These are phyloP conservation scores for Paecilomyces sp. DNA, from an alignment of 2,329 filamentous ascomycete genomes.

Conservation along the genomic window DNA sequence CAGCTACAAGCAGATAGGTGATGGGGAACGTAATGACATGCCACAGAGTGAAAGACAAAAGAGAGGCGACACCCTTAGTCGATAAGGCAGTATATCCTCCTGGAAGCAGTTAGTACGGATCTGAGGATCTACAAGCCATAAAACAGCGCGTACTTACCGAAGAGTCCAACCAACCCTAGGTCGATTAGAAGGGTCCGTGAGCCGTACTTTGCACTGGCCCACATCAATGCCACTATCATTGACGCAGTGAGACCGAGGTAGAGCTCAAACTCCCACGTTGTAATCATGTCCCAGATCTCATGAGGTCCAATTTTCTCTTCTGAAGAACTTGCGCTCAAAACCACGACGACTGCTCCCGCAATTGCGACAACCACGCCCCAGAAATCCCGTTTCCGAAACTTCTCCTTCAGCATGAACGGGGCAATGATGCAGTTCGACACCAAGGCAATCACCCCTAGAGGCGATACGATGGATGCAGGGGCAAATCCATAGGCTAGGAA, in stretches of 20 bases:
- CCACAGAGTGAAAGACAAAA: slow-evolving; percentile 86
- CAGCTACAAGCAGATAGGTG: slow-evolving; percentile 74
- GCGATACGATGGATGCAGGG: slow-evolving; percentile 93
- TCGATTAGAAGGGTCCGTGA: slow-evolving; percentile 82
- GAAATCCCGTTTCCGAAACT: slow-evolving; percentile 75
- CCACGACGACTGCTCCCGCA: slow-evolving; percentile 81
- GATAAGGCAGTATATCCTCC: slow-evolving; percentile 94
- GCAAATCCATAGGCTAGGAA: slow-evolving; percentile 97
- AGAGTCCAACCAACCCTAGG: slow-evolving; percentile 83
- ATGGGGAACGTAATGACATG: slow-evolving; percentile 85
- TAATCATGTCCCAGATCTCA: slow-evolving; percentile 85
- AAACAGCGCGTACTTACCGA: slow-evolving; percentile 54
- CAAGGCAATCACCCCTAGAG: slow-evolving; percentile 90
- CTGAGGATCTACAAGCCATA: neutral
- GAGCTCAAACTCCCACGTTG: slow-evolving; percentile 79
- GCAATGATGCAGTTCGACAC: slow-evolving; percentile 97
- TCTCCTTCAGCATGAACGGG: slow-evolving; percentile 86
- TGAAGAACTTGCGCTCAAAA: slow-evolving; percentile 79
- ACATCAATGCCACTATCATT: slow-evolving; percentile 71
- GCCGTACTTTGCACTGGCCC: slow-evolving; percentile 77
- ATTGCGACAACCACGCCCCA: slow-evolving; percentile 84
- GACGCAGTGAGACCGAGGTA: slow-evolving; percentile 72
- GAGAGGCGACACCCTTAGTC: slow-evolving; percentile 92
- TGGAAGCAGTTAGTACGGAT: slow-evolving; percentile 27
- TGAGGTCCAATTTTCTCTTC: slow-evolving; percentile 87